Evolutionary conservation across 768 basidiomycete genomes (phyloP).

Genomic region (Coprinopsis sp.): DNA sequence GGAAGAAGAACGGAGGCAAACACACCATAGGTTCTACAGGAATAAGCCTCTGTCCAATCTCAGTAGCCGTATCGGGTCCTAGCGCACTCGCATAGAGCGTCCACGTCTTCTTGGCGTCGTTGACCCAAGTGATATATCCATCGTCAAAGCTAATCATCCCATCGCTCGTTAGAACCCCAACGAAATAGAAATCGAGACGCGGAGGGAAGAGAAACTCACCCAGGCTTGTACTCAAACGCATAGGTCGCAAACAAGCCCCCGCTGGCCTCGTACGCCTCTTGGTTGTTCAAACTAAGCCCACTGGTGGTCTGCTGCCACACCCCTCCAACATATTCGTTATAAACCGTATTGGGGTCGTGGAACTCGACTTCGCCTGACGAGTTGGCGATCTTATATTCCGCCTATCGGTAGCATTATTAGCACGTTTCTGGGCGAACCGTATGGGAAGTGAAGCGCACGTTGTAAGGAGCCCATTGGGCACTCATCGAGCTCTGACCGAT

Average conservation of each 20-base stretch:
- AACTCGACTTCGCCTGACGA: conserved; percentile 39
- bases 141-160: conserved; percentile 38
- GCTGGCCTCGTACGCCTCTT: conserved; percentile 52
- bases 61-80: conserved; percentile 40
- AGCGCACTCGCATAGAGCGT: conserved; percentile 48
- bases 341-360: conserved; percentile 38
- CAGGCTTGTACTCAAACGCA: conserved; percentile 49
- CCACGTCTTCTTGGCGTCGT: conserved; percentile 50
- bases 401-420: conserved; percentile 14
- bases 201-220: conserved; percentile 19
- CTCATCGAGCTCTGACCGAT: conserved; percentile 40
- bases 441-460: conserved; percentile 29
- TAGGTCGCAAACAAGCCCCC: conserved; percentile 30
- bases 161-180: background rate
- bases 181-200: background rate
- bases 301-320: conserved; percentile 2
- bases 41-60: conserved; percentile 52
- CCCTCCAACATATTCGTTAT: conserved; percentile 58
- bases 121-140: conserved; percentile 69
- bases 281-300: conserved; percentile 37
- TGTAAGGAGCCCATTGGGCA: conserved; percentile 54
- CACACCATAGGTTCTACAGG: conserved; percentile 65
- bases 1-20: background rate
- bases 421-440: background rate
- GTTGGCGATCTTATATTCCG: conserved; percentile 48